Conservation (phyloP, 768 basidiomycete species). For the Mrakia gelida region DNA sequence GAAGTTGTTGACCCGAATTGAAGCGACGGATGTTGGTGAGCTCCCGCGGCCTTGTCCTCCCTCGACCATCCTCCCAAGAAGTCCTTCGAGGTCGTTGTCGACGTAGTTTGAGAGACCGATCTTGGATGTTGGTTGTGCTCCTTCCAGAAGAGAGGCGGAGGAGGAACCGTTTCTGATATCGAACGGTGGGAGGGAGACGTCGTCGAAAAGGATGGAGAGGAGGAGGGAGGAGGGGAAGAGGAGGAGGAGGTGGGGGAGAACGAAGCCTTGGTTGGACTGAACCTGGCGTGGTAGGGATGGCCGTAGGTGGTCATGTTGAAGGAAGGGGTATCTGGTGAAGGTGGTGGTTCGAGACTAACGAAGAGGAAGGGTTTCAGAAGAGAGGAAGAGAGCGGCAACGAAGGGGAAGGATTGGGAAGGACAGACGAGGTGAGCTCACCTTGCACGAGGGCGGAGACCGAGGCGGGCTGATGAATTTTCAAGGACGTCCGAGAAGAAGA, state of each 20-base stretch:
- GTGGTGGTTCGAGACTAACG: neutral
- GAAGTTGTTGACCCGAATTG: neutral
- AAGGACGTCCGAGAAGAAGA: too few relatives aligned
- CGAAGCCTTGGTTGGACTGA: neutral
- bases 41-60: neutral
- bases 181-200: neutral
- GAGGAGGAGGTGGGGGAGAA: neutral
- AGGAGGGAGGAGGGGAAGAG: neutral
- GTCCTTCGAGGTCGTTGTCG: neutral
- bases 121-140: neutral
- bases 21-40: neutral
- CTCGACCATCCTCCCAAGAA: neutral
- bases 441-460: neutral
- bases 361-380: neutral
- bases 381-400: neutral
- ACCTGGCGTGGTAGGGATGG: neutral
- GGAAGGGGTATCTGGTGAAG: neutral
- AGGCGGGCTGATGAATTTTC: neutral
- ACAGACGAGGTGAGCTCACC: neutral
- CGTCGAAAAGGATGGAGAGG: neutral
- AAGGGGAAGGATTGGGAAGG: neutral
- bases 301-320: neutral
- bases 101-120: neutral
- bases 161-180: neutral
- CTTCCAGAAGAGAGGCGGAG: neutral